Conservation (phyloP, 805 yeast genomes). For the Candida saitoana region DNA sequence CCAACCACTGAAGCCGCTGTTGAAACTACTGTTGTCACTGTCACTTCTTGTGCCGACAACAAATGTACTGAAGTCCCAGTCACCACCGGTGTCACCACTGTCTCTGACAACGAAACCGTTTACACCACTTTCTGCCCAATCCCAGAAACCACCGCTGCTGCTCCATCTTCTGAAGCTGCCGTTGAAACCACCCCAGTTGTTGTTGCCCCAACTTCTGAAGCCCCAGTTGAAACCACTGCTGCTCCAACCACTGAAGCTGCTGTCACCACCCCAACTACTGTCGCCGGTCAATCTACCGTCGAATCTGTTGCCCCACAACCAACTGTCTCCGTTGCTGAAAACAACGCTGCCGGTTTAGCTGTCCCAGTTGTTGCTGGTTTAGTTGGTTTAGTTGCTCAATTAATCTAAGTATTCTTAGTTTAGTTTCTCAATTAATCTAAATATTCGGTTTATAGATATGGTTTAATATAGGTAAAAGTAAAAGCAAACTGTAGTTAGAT, state of each 20-base stretch:
- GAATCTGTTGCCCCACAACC: slow-evolving; percentile 13
- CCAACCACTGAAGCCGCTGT: slow-evolving; percentile 6
- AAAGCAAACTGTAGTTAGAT: too few species aligned
- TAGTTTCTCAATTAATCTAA: background rate
- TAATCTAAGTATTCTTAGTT: slow-evolving; percentile 15
- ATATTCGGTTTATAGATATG: background rate
- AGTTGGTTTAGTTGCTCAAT: slow-evolving; percentile 25
- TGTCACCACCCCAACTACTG: slow-evolving; percentile 12
- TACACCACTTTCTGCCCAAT: slow-evolving; percentile 21
- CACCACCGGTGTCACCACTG: slow-evolving; percentile 30
- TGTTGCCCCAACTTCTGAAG: slow-evolving; percentile 20
- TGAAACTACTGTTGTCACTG: slow-evolving; percentile 28
- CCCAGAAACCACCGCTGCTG: slow-evolving; percentile 5
- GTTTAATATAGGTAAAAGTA: background rate
- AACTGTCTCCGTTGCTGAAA: slow-evolving; percentile 9
- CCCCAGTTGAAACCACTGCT: slow-evolving; percentile 20
- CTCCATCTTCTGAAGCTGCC: slow-evolving; percentile 7
- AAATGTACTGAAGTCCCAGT: slow-evolving; percentile 24
- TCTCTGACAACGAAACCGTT: slow-evolving; percentile 16
- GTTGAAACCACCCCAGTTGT: slow-evolving; percentile 5
- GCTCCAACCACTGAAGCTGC: slow-evolving; percentile 18
- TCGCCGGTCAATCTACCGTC: slow-evolving; percentile 9
- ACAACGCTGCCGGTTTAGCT: slow-evolving; percentile 14
- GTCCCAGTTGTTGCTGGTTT: slow-evolving; percentile 13
- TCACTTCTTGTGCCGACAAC: slow-evolving; percentile 34